A percentile compares a stretch with the other conserved stretches of the same genome.
Evolutionary conservation across 441 rosid species (phyloP).

Genomic region (Gossypium schwendimanii): DNA sequence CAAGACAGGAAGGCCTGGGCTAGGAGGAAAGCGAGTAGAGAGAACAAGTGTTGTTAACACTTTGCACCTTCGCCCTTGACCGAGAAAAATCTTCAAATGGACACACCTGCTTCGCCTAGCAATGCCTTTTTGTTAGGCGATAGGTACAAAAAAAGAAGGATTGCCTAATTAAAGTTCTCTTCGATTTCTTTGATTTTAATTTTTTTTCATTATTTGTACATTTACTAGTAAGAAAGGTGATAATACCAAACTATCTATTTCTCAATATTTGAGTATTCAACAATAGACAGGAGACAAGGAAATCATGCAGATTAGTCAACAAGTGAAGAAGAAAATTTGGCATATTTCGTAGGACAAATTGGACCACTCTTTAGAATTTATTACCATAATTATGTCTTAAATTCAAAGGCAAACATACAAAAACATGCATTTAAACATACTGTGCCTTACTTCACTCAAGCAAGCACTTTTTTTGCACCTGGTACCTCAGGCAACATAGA

Average conservation of each 20-base stretch:
- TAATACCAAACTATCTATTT: too few relatives aligned
- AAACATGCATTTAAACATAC: not conserved
- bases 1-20: not conserved
- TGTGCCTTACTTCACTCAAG: not conserved
- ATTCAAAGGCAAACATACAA: not conserved
- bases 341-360: too few relatives aligned
- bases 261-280: not conserved
- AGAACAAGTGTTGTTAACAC: not conserved
- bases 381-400: not conserved
- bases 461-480: not conserved
- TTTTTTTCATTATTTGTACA: too few relatives aligned
- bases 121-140: not conserved
- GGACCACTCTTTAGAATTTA: not conserved
- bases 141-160: not conserved
- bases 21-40: not conserved
- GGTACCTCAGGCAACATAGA: not conserved
- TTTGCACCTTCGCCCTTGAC: not conserved
- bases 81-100: not conserved
- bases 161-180: not conserved
- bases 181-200: not conserved
- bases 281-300: too few relatives aligned
- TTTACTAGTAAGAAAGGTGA: too few relatives aligned
- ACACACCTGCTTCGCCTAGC: not conserved
- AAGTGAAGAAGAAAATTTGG: too few relatives aligned
- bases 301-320: too few relatives aligned